phyloP scores from a whole-genome alignment of 768 basidiomycete species.

The Lactarius hengduanensis region DNA sequence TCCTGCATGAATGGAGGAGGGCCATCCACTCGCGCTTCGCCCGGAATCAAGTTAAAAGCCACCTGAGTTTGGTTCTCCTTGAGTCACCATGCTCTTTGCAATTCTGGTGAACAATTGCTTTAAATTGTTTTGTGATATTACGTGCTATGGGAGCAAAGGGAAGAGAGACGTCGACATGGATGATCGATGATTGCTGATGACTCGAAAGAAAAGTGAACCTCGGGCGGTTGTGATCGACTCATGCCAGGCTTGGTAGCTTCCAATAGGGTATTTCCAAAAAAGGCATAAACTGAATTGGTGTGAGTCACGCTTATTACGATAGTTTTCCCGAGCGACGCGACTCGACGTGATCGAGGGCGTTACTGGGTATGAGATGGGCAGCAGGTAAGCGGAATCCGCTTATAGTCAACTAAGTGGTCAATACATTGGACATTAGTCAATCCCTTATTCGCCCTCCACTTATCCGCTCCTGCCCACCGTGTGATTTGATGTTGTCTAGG shows the following conservation, averaged over 20 bases:
- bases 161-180: neutral
- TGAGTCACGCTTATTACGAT: neutral
- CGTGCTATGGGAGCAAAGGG: constrained; percentile 3
- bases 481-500: neutral
- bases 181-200: neutral
- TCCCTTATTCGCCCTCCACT: no score
- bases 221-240: no score
- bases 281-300: neutral
- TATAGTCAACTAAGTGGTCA: no score
- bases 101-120: constrained; percentile 15
- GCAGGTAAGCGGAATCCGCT: no score
- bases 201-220: neutral
- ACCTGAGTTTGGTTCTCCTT: constrained; percentile 2
- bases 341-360: neutral
- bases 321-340: neutral
- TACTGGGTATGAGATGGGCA: neutral
- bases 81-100: constrained; percentile 9
- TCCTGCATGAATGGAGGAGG: constrained; percentile 50
- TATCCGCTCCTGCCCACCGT: no score
- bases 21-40: constrained; percentile 18
- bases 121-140: constrained; percentile 23
- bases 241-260: no score
- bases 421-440: no score
- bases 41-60: constrained; percentile 17
- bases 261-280: neutral